A percentile compares a stretch with the other conserved stretches of the same genome.
Conservation (phyloP, 805 yeast genomes). For the Scheffersomyces ergatensis region DNA sequence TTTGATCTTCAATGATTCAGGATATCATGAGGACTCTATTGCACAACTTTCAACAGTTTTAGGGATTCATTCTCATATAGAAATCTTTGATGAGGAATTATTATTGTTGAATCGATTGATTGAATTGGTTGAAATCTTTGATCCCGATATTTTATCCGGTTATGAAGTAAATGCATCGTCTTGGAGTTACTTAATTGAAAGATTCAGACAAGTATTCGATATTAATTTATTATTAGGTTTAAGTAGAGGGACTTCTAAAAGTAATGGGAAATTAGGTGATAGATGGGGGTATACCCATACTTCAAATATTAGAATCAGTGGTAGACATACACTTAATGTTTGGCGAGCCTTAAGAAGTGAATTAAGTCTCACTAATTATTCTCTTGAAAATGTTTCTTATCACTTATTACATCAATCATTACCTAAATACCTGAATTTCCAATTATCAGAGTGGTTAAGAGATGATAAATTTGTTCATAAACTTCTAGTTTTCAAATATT, state of each 20-base stretch:
- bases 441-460: conserved; percentile 40
- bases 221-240: conserved; percentile 56
- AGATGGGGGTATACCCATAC: conserved; percentile 84
- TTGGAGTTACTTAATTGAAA: conserved; percentile 86
- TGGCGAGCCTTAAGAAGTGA: conserved; percentile 78
- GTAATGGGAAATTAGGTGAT: conserved; percentile 56
- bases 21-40: too few species aligned
- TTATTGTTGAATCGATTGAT: conserved; percentile 58
- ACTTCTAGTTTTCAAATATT: conserved; percentile 40
- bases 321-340: conserved; percentile 79
- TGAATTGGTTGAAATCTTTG: conserved; percentile 55
- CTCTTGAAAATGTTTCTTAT: conserved; percentile 72
- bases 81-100: conserved; percentile 48
- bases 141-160: conserved; percentile 88
- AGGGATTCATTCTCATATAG: conserved; percentile 7
- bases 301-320: conserved; percentile 63
- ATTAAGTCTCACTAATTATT: conserved; percentile 60
- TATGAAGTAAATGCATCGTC: conserved; percentile 77
- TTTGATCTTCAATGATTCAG: conserved; percentile 6
- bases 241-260: conserved; percentile 54
- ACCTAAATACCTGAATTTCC: conserved; percentile 56
- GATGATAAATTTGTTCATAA: conserved; percentile 17
- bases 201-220: conserved; percentile 47
- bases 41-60: not conserved
- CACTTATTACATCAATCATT: conserved; percentile 65